A percentile compares a stretch with the other conserved stretches of the same genome.
phyloP scores from a whole-genome alignment of 78 protist species.

The Bigelowiella natans region DNA sequence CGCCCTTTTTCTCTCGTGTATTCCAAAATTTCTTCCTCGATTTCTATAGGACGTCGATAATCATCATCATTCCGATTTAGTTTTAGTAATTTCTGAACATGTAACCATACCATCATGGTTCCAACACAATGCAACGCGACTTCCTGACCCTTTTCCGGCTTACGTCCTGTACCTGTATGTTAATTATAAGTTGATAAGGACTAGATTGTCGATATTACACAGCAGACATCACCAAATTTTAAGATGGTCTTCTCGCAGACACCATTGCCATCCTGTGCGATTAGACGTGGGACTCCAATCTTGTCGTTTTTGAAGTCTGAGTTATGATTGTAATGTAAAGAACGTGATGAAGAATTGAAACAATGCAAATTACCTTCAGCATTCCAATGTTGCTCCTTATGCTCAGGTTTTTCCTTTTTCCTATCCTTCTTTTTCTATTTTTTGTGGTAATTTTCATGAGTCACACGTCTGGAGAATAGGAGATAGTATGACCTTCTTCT shows the following conservation, averaged over 20 bases:
- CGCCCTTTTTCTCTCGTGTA: not conserved
- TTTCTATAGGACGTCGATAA: too few relatives aligned
- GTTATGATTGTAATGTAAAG: not conserved
- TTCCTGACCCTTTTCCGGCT: not conserved
- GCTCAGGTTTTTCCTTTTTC: not conserved
- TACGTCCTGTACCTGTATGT: not conserved
- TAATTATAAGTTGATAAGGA: too few relatives aligned
- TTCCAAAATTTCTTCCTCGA: not conserved
- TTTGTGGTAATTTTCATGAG: not conserved
- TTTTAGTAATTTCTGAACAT: too few relatives aligned
- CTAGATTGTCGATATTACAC: too few relatives aligned
- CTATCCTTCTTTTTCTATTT: not conserved
- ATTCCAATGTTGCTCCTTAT: not conserved
- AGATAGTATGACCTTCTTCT: not conserved
- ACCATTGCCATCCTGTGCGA: not conserved
- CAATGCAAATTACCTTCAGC: not conserved
- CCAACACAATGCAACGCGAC: not conserved
- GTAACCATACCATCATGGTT: not conserved
- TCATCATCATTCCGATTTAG: too few relatives aligned
- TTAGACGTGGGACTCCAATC: not conserved
- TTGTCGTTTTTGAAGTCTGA: not conserved
- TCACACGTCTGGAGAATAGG: not conserved
- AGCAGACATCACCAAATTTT: not conserved
- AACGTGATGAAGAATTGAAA: not conserved
- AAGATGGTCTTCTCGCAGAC: not conserved